These are phyloP conservation scores for Cicer chorassanicum DNA, from an alignment of 306 rosid species.

Conservation along the genomic window DNA sequence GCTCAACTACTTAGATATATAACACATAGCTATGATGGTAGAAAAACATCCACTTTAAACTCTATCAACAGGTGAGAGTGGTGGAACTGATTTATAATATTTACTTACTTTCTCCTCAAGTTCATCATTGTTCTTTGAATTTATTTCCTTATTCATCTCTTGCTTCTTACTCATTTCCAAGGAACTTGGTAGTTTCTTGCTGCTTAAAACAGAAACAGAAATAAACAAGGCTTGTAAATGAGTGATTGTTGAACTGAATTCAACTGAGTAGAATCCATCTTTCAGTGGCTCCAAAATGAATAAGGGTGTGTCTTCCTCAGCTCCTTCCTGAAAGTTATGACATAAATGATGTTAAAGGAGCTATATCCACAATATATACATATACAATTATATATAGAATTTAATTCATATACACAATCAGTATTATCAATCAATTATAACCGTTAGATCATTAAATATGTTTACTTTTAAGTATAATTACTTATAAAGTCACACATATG, in stretches of 20 bases:
- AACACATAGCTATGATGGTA: conserved; percentile 43
- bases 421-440: no score
- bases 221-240: conserved; percentile 84
- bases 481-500: no score
- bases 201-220: conserved; percentile 59
- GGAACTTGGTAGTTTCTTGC: conserved; percentile 54
- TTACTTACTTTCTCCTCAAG: conserved; percentile 51
- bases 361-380: not conserved
- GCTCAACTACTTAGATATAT: conserved; percentile 39
- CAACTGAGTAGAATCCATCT: conserved; percentile 73
- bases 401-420: accelerated
- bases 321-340: conserved; percentile 64
- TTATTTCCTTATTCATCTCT: conserved; percentile 42
- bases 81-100: conserved; percentile 76
- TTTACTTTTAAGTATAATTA: no score
- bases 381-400: not conserved
- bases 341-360: conserved; percentile 35
- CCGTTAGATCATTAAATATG: no score
- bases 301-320: conserved; percentile 51
- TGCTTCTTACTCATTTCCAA: conserved; percentile 46
- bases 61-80: conserved; percentile 85
- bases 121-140: conserved; percentile 41
- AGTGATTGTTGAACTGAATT: conserved; percentile 73
- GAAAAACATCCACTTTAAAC: conserved; percentile 55
- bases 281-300: conserved; percentile 72